Conservation (phyloP, 495 filamentous ascomycete species). For the Penicillium maclennaniae region DNA sequence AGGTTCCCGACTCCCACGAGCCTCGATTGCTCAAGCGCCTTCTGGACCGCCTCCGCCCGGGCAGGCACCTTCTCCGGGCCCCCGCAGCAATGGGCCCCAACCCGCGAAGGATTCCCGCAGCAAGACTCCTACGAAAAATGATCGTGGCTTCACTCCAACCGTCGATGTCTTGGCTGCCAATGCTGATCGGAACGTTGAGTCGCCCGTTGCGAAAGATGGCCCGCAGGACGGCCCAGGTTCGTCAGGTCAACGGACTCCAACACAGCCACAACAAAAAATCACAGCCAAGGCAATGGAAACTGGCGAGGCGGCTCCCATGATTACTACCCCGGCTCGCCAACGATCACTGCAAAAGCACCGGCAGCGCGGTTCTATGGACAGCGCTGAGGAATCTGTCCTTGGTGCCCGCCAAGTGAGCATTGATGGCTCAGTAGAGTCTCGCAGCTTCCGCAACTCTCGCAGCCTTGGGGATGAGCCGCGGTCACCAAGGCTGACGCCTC, state of each 20-base stretch:
- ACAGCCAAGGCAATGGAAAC: constrained; percentile 48
- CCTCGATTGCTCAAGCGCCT: constrained; percentile 65
- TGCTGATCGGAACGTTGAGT: constrained; percentile 49
- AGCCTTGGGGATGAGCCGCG: constrained; percentile 41
- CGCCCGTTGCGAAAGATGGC: constrained; percentile 51
- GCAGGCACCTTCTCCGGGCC: constrained; percentile 77
- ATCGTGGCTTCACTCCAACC: constrained; percentile 46
- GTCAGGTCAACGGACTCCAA: constrained; percentile 63
- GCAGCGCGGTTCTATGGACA: constrained; percentile 44
- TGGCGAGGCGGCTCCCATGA: constrained; percentile 45
- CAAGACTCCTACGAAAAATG: constrained; percentile 57
- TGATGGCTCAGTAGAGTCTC: constrained; percentile 43
- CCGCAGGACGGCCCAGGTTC: constrained; percentile 39
- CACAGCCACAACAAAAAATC: constrained; percentile 41
- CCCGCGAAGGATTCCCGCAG: constrained; percentile 43
- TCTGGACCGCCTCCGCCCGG: constrained; percentile 83
- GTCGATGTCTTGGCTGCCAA: constrained; percentile 46
- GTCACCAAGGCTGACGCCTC: constrained; percentile 43
- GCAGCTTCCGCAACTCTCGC: constrained; percentile 38
- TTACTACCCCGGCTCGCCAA: constrained; percentile 40
- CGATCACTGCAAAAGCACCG: constrained; percentile 41
- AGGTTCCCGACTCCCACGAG: constrained; percentile 65
- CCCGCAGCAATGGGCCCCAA: constrained; percentile 46
- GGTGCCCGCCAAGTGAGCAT: constrained; percentile 37
- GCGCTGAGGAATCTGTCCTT: constrained; percentile 43